These are phyloP conservation scores for Pinus taeda DNA, from an alignment of 75 land plant species.

Conservation along the genomic window DNA sequence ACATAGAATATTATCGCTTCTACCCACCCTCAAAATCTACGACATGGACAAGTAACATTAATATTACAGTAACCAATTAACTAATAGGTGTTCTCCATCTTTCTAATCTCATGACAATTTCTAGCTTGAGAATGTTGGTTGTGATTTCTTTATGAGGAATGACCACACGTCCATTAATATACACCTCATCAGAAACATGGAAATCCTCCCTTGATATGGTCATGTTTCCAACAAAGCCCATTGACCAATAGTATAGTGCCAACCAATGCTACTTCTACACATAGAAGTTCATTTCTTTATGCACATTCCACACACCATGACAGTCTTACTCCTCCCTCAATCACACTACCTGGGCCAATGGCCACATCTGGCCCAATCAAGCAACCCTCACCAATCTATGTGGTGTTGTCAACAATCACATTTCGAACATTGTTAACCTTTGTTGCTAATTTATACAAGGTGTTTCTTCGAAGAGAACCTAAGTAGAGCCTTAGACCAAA, in stretches of 20 bases:
- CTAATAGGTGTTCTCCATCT: too few species aligned
- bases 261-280: constrained; percentile 86
- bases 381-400: constrained; percentile 82
- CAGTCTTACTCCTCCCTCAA: constrained; percentile 90
- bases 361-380: constrained; percentile 94
- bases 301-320: constrained; percentile 54
- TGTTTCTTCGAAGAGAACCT: constrained; percentile 60
- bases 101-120: constrained; percentile 73
- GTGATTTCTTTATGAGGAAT: constrained; percentile 93
- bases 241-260: constrained; percentile 92
- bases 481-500: constrained; percentile 82
- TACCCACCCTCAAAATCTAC: too few species aligned
- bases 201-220: constrained; percentile 88
- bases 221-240: constrained; percentile 93
- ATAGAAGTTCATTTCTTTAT: constrained; percentile 89
- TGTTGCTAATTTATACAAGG: constrained; percentile 44
- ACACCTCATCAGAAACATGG: constrained; percentile 80
- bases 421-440: constrained; percentile 70
- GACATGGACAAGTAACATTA: too few species aligned
- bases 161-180: constrained; percentile 86
- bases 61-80: too few species aligned
- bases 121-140: constrained; percentile 76
- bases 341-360: constrained; percentile 78
- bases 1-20: too few species aligned
- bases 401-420: constrained; percentile 73